Conservation (phyloP, 1,284 basidiomycete species). For the Cerrena zonata region DNA sequence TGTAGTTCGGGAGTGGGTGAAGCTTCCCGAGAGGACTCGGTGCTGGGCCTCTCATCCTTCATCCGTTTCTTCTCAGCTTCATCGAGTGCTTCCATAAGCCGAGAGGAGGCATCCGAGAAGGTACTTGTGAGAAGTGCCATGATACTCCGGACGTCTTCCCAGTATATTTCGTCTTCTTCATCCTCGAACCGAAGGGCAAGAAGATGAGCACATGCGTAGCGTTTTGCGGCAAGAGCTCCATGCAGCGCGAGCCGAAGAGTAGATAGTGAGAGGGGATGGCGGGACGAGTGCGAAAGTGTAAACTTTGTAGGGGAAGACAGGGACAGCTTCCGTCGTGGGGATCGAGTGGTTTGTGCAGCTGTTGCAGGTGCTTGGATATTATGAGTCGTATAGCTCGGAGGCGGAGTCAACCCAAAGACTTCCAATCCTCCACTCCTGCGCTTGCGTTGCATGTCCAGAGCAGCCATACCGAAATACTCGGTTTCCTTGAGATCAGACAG, state of each 20-base stretch:
- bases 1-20: slow-evolving; percentile 5
- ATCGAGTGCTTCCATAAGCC: slow-evolving; percentile 56
- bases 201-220: slow-evolving; percentile 71
- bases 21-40: slow-evolving; percentile 28
- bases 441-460: slow-evolving; percentile 51
- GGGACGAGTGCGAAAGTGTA: slow-evolving; percentile 52
- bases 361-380: slow-evolving; percentile 12
- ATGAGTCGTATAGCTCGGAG: slow-evolving; percentile 22
- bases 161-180: slow-evolving; percentile 59
- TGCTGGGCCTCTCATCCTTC: slow-evolving; percentile 38
- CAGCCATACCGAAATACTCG: slow-evolving; percentile 50
- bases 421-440: slow-evolving; percentile 47
- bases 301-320: slow-evolving; percentile 36
- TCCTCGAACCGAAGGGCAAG: slow-evolving; percentile 62
- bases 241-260: slow-evolving; percentile 56
- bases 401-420: slow-evolving; percentile 26
- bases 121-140: slow-evolving; percentile 62
- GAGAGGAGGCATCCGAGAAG: slow-evolving; percentile 55
- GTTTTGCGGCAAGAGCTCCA: slow-evolving; percentile 58
- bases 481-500: slow-evolving; percentile 14
- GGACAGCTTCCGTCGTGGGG: slow-evolving; percentile 17
- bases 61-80: slow-evolving; percentile 45
- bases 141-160: slow-evolving; percentile 73
- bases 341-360: slow-evolving; percentile 10
- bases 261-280: slow-evolving; percentile 61